These are phyloP conservation scores for Termitomyces eurrhizus DNA, from an alignment of 768 basidiomycete genomes.

Conservation along the genomic window DNA sequence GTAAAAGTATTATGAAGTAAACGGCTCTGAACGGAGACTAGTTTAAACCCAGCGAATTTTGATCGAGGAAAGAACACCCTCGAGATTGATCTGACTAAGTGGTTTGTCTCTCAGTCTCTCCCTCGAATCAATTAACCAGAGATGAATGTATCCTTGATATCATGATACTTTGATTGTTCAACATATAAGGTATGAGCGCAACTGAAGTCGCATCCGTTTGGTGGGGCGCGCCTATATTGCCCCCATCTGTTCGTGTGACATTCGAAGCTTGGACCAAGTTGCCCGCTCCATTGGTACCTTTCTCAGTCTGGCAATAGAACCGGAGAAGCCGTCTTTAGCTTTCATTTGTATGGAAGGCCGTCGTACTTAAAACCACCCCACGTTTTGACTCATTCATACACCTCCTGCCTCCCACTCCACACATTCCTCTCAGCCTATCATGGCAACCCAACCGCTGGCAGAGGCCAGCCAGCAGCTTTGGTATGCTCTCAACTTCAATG, in stretches of 20 bases:
- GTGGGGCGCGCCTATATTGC: constrained; percentile 10
- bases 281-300: constrained; percentile 41
- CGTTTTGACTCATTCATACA: constrained; percentile 32
- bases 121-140: constrained; percentile 7
- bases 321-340: constrained; percentile 51
- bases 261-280: constrained; percentile 40
- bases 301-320: constrained; percentile 43
- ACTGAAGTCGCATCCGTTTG: constrained; percentile 7
- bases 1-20: not conserved
- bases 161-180: constrained; percentile 13
- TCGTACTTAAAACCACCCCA: constrained; percentile 44
- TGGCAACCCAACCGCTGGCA: constrained; percentile 52
- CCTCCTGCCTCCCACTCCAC: constrained; percentile 36
- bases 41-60: constrained; percentile 27
- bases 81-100: constrained; percentile 26
- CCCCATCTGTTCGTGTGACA: constrained; percentile 36
- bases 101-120: not conserved
- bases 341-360: constrained; percentile 41
- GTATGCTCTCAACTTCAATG: constrained; percentile 33
- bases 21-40: not conserved
- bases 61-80: constrained; percentile 25
- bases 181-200: constrained; percentile 10
- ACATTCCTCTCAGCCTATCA: constrained; percentile 35
- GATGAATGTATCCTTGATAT: constrained; percentile 14
- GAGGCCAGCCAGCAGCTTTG: constrained; percentile 64